These are phyloP conservation scores for Furcasterigmium sp. DNA, from an alignment of 2,329 filamentous ascomycete species.

Conservation along the genomic window DNA sequence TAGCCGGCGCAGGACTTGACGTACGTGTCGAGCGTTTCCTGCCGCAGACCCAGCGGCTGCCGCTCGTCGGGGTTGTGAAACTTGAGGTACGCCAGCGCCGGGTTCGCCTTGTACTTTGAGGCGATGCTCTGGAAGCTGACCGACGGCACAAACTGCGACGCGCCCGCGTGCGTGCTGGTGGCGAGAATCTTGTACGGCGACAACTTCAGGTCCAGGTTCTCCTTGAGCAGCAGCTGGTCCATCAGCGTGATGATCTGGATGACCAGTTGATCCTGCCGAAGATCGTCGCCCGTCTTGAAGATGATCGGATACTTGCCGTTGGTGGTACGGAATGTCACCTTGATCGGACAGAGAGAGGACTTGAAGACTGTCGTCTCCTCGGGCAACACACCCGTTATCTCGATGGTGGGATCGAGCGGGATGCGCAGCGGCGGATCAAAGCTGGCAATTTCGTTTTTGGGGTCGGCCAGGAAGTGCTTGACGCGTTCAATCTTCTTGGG, in stretches of 20 bases:
- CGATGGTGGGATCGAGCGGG: conserved; percentile 79
- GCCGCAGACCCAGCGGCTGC: conserved; percentile 79
- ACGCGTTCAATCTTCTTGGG: conserved; percentile 76
- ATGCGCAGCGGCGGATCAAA: conserved; percentile 86
- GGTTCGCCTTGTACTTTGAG: conserved; percentile 70
- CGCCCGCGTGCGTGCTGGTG: conserved; percentile 82
- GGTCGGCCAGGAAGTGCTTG: conserved; percentile 78
- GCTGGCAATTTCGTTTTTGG: conserved; percentile 78
- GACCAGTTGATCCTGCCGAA: conserved; percentile 94
- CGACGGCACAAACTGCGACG: conserved; percentile 89
- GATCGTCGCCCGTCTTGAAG: conserved; percentile 95
- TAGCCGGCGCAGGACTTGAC: conserved; percentile 95
- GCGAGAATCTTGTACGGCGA: conserved; percentile 96
- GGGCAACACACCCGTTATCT: conserved; percentile 72
- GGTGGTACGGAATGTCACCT: conserved; percentile 81
- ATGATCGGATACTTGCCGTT: conserved; percentile 84
- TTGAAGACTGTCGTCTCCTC: conserved; percentile 93
- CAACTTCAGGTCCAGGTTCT: conserved; percentile 91
- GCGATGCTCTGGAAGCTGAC: conserved; percentile 78
- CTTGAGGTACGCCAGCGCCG: conserved; percentile 76
- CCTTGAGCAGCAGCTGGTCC: conserved; percentile 91
- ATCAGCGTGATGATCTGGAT: conserved; percentile 93
- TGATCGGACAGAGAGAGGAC: conserved; percentile 85
- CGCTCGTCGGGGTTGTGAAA: conserved; percentile 83
- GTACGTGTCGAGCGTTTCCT: conserved; percentile 91